Evolutionary conservation across 768 basidiomycete species (phyloP).

Genomic region (Termitomyces sp.): DNA sequence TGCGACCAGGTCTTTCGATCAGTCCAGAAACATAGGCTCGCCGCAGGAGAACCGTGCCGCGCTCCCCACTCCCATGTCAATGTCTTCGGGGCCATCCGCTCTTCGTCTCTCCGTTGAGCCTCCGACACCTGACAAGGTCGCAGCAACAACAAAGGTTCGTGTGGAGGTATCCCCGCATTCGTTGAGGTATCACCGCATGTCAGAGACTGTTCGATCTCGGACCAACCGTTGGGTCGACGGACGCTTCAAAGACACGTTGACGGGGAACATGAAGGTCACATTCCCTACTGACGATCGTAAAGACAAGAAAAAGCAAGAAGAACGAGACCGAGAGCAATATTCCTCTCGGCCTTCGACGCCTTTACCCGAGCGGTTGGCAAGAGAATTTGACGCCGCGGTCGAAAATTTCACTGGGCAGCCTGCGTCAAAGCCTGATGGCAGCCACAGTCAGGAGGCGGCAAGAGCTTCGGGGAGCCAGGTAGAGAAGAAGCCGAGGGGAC

Average conservation of each 20-base stretch:
- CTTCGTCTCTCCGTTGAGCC: slow-evolving; percentile 38
- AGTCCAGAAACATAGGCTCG: slow-evolving; percentile 9
- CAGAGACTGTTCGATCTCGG: slow-evolving; percentile 51
- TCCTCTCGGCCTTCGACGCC: slow-evolving; percentile 17
- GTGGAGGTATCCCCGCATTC: slow-evolving; percentile 17
- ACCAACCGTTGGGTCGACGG: slow-evolving; percentile 57
- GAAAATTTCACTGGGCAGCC: slow-evolving; percentile 27
- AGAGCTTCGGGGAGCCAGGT: slow-evolving; percentile 7
- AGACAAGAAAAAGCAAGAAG: background rate
- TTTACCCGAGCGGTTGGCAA: slow-evolving; percentile 35
- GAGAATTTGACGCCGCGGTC: slow-evolving; percentile 41
- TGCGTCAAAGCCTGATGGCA: background rate
- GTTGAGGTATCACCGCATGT: slow-evolving; percentile 34
- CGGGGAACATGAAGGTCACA: slow-evolving; percentile 9
- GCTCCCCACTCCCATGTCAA: slow-evolving; percentile 14
- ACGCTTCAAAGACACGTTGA: slow-evolving; percentile 35
- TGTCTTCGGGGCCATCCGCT: slow-evolving; percentile 8
- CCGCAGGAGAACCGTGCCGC: slow-evolving; percentile 9
- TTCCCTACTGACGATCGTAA: background rate
- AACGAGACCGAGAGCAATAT: slow-evolving; percentile 2
- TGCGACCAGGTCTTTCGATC: slow-evolving; percentile 7
- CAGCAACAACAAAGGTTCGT: slow-evolving; percentile 6
- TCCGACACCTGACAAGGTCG: slow-evolving; percentile 31
- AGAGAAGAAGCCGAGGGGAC: slow-evolving; percentile 17
- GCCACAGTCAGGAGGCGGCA: slow-evolving; percentile 3